Conservation (phyloP, 441 rosid genomes). For the Syzygium syzygioides region DNA sequence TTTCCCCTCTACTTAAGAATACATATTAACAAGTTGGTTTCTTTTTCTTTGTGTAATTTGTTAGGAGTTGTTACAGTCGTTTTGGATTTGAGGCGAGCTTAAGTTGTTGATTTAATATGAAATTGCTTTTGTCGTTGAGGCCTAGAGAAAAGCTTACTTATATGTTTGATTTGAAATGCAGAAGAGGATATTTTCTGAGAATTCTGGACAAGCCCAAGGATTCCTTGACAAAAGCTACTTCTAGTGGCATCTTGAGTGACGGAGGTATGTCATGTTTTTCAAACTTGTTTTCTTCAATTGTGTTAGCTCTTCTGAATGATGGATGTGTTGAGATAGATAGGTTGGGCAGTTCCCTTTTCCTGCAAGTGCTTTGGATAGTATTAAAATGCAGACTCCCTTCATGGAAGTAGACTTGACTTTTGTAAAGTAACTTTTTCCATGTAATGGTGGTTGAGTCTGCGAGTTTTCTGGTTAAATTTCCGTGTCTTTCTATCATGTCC, state of each 20-base stretch:
- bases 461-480: neutral
- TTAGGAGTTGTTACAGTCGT: neutral
- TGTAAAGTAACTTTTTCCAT: neutral
- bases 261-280: slow-evolving; percentile 21
- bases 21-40: too few species aligned
- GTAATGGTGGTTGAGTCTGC: too few species aligned
- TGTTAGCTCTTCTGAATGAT: neutral
- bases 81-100: neutral
- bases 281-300: neutral
- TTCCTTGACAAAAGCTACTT: slow-evolving; percentile 25
- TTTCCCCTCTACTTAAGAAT: neutral
- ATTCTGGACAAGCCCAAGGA: slow-evolving; percentile 45
- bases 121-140: neutral
- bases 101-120: slow-evolving; percentile 15
- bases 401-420: too few species aligned
- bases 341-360: neutral
- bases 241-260: slow-evolving; percentile 12
- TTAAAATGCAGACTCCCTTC: neutral
- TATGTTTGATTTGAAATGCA: slow-evolving; percentile 17
- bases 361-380: neutral
- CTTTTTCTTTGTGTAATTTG: neutral
- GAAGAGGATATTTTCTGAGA: slow-evolving; percentile 56
- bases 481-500: neutral
- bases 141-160: neutral
- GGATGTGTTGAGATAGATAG: neutral